phyloP scores from a whole-genome alignment of 495 filamentous ascomycete species.

The Evernia prunastri region DNA sequence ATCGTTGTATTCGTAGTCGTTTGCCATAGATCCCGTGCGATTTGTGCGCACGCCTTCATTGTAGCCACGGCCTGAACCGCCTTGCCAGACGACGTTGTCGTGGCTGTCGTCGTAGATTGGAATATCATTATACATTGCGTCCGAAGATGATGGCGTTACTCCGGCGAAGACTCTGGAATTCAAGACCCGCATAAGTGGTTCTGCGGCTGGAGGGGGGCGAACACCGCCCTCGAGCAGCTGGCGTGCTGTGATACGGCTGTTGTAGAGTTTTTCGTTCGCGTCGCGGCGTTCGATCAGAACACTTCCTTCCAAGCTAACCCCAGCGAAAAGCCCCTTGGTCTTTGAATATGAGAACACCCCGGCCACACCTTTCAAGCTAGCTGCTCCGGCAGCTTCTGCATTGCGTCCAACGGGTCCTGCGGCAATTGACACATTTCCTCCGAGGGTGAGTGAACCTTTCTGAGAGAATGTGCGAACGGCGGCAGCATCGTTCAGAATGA shows the following conservation, averaged over 20 bases:
- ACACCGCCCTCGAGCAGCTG: slow-evolving; percentile 75
- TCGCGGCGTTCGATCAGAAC: slow-evolving; percentile 89
- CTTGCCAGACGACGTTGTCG: slow-evolving; percentile 92
- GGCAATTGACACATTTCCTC: slow-evolving; percentile 93
- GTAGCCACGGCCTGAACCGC: slow-evolving; percentile 64
- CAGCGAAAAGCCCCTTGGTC: slow-evolving; percentile 94
- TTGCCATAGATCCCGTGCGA: slow-evolving; percentile 45
- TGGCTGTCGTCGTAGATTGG: slow-evolving; percentile 84
- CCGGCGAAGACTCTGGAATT: slow-evolving; percentile 79
- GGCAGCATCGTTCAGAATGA: slow-evolving; percentile 89
- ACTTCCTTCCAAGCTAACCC: slow-evolving; percentile 87
- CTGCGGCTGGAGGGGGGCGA: slow-evolving; percentile 71
- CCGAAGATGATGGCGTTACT: slow-evolving; percentile 43
- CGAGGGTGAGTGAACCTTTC: slow-evolving; percentile 79
- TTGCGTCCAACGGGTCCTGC: slow-evolving; percentile 91
- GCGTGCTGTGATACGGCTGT: slow-evolving; percentile 67
- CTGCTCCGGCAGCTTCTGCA: slow-evolving; percentile 92
- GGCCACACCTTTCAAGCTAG: slow-evolving; percentile 80
- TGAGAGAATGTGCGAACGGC: slow-evolving; percentile 95
- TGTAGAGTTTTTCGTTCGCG: slow-evolving; percentile 95
- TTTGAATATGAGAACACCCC: slow-evolving; percentile 95
- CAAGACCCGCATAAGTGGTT: slow-evolving; percentile 75
- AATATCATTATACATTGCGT: slow-evolving; percentile 88
- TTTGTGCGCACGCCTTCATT: slow-evolving; percentile 63
- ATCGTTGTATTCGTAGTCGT: slow-evolving; percentile 58